phyloP scores from a whole-genome alignment of 2,329 filamentous ascomycete species.

The Fonsecaea monophora region DNA sequence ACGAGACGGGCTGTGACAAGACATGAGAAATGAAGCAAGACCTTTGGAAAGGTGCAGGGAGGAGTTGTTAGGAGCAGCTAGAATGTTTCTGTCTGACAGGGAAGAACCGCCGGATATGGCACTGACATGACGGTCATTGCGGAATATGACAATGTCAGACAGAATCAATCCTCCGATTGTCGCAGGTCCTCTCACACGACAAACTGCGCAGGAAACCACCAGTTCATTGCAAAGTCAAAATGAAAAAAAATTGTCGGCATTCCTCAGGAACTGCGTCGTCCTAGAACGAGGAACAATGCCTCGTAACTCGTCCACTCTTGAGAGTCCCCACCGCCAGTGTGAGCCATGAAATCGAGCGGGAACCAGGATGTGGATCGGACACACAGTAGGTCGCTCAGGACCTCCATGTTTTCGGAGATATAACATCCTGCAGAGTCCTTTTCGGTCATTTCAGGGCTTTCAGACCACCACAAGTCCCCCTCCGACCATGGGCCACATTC shows the following conservation, averaged over 20 bases:
- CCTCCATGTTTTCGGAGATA: not conserved
- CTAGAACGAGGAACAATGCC: not conserved
- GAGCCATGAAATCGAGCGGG: not conserved
- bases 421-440: not conserved
- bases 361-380: not conserved
- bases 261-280: not conserved
- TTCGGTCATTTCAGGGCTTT: not conserved
- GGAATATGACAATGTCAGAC: not conserved
- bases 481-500: not conserved
- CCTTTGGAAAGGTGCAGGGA: not conserved
- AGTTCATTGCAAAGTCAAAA: not conserved
- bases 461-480: not conserved
- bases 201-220: not conserved
- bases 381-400: not conserved
- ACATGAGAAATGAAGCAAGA: not conserved
- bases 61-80: not conserved
- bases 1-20: not conserved
- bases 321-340: not conserved
- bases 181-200: not conserved
- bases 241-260: not conserved
- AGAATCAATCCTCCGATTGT: not conserved
- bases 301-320: not conserved
- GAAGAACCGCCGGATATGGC: not conserved
- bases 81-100: not conserved
- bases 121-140: not conserved